Base-by-base conservation (phyloP, 2,329 filamentous ascomycete genomes). In the Polychaeton citri region DNA sequence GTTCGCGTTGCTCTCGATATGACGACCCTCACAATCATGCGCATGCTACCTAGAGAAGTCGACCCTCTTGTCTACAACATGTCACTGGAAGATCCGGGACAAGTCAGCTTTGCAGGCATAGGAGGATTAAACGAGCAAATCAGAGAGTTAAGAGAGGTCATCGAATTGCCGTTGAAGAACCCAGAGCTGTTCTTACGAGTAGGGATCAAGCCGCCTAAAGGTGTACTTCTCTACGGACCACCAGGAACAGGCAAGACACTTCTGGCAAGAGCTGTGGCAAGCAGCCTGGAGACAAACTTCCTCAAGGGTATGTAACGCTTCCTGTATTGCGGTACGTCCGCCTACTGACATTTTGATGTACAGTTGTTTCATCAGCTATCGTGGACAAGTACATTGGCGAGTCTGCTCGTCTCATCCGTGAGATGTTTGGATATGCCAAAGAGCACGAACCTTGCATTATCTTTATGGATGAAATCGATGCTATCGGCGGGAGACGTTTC, bases 401-500 rank as follows among this genome's bases (percentile, higher is more conserved):
- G 65, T 98, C 90, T 8, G 90, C 90, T 24, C 81, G 92, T 47
- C 70, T 98, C 47, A 98, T 98, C 54, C 79, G 90, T 60, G 90
- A 98, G 63, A 98, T 98, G 92, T 98, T 98, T 56, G 92, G 90
- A 39, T 98, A 98, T 56, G 90, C 92, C 53, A 96, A 95, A 65
- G 92, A 98, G 61, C 90, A 98, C 61, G 90, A 98, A 63, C 90
- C 90, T 26, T 98, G 90, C 62, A 98, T 98, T 62, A 98, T 98
- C 65, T 98, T 98, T 74, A 98, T 98, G 90, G 92, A 98, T 70
- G 90, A 98, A 65, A 98, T 98, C 57, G 90, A 98, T 57, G 90
- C 90, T 55, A 98, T 98, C 54, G 90, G 90, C 59, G 92, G 92
- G 44, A 77, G 92, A 52, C 76, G 90, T 52, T 98, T 98, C 64